phyloP scores from a whole-genome alignment of 2,329 filamentous ascomycete genomes.

The Penicillium capsulatum region DNA sequence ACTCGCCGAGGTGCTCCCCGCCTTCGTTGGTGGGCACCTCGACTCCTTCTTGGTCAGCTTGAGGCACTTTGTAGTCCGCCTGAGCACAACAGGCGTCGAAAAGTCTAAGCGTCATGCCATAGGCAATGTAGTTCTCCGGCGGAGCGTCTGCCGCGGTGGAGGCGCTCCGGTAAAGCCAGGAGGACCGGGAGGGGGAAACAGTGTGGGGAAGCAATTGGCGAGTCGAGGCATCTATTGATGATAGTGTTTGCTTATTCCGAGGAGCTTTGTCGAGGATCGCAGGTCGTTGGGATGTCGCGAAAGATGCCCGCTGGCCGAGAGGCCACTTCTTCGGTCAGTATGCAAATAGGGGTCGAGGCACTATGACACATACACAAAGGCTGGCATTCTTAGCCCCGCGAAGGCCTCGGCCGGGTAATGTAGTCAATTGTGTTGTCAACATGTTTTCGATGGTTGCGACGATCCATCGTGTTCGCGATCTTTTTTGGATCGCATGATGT shows the following conservation, averaged over 20 bases:
- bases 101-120: conserved; percentile 71
- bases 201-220: not conserved
- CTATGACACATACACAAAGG: conserved; percentile 18
- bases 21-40: conserved; percentile 67
- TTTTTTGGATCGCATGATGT: conserved; percentile 20
- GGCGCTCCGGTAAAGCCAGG: conserved; percentile 27
- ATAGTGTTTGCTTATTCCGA: not conserved
- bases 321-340: conserved; percentile 9
- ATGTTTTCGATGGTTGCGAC: conserved; percentile 16
- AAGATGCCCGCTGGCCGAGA: conserved; percentile 8
- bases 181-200: not conserved
- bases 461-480: conserved; percentile 9
- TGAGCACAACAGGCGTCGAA: conserved; percentile 70
- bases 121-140: conserved; percentile 70
- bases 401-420: conserved; percentile 19
- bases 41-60: conserved; percentile 61
- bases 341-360: not conserved
- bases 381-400: conserved; percentile 11
- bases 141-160: conserved; percentile 36
- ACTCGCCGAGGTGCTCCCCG: conserved; percentile 77
- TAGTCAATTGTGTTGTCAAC: conserved; percentile 20
- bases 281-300: conserved; percentile 17
- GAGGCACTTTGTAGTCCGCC: conserved; percentile 72
- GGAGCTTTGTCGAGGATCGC: conserved; percentile 8
- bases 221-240: not conserved